Base-by-base conservation (phyloP, 2,329 filamentous ascomycete genomes). In the Aspergillus carbonarius region DNA sequence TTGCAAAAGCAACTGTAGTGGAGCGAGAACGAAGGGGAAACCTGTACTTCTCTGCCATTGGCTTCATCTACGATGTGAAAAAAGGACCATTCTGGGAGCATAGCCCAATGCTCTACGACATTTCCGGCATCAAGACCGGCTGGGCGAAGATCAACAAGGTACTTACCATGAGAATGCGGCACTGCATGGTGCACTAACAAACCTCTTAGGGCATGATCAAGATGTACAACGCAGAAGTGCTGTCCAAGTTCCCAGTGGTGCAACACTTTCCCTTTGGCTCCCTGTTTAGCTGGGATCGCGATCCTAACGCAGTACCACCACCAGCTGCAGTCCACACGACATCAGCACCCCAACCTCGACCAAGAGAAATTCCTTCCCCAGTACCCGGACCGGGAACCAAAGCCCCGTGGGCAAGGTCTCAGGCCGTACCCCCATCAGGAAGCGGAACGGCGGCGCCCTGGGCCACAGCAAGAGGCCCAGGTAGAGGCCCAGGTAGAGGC, bases 101-200 rank as follows among this genome's bases (percentile, higher is more conserved):
- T 73, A 96, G 92, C 64, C 93, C 93, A 0, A 93, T 96, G 65
- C 79, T 99, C 12, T 99, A 89, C 72, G 93, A 99, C 74, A 92
- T 99, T 42, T 96, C 92, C 0, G 95, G 95, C 10, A 90, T 99
- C 63, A 87, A 86, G 65, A 88, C 89, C 57, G 91, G 95, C n/a
- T 99, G 95, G 95, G 95, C 90, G 35, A 99, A 99, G 80, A 96
- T 99, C 70, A 98, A 99, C 77, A 93, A 93, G 81, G 85, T 85
- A 57, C 15, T 25, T 23, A 3, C 5, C 15, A 23, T 13, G 5
- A 10, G 8, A 12, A 17, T 9, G 1, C 5, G 5, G 1, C 15
- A 9, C 7, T 12, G 5, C 2, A 6, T 1, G 2, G 12, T 9
- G 5, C 27, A 27, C 49, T 66, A 47, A 66, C 39, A 15, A 17